Evolutionary conservation across 768 basidiomycete species (phyloP).

Genomic region (Gelatoporia subvermispora): DNA sequence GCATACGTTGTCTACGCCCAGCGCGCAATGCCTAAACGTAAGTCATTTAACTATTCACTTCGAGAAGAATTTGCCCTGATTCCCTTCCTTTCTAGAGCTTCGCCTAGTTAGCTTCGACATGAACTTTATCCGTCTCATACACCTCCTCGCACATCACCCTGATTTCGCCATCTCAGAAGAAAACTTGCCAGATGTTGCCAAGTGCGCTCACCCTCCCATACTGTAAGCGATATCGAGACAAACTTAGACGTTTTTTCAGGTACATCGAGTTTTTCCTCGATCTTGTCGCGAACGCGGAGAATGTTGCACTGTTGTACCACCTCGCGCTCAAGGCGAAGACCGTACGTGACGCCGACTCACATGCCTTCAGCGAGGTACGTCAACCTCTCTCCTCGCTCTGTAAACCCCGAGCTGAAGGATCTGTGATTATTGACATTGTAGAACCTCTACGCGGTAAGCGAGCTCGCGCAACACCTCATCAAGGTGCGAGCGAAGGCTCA

Average conservation of each 20-base stretch:
- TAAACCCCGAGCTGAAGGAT: no score
- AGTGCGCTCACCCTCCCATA: conserved; percentile 49
- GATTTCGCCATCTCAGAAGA: conserved; percentile 73
- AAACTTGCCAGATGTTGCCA: conserved; percentile 71
- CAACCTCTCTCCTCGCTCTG: background rate
- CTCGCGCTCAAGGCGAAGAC: conserved; percentile 82
- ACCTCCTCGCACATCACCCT: conserved; percentile 90
- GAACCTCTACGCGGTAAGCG: conserved; percentile 86
- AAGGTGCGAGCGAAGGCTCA: conserved; percentile 57
- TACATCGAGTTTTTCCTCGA: conserved; percentile 89
- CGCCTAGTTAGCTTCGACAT: conserved; percentile 71
- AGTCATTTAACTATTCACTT: background rate
- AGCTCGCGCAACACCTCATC: conserved; percentile 86
- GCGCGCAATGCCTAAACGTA: conserved; percentile 43
- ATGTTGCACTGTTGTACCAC: conserved; percentile 77
- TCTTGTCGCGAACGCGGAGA: conserved; percentile 71
- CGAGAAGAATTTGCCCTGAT: background rate
- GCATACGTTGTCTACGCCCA: conserved; percentile 51
- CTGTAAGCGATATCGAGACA: background rate
- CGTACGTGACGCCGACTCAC: conserved; percentile 72
- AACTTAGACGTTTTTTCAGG: conserved; percentile 37
- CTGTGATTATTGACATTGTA: conserved; percentile 25
- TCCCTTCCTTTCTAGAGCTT: conserved; percentile 31
- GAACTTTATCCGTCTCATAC: conserved; percentile 80
- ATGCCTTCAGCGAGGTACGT: conserved; percentile 65